A percentile compares a stretch with the other conserved stretches of the same genome.
phyloP scores from a whole-genome alignment of 2,329 filamentous ascomycete species.

The Fusarium decemcellulare region DNA sequence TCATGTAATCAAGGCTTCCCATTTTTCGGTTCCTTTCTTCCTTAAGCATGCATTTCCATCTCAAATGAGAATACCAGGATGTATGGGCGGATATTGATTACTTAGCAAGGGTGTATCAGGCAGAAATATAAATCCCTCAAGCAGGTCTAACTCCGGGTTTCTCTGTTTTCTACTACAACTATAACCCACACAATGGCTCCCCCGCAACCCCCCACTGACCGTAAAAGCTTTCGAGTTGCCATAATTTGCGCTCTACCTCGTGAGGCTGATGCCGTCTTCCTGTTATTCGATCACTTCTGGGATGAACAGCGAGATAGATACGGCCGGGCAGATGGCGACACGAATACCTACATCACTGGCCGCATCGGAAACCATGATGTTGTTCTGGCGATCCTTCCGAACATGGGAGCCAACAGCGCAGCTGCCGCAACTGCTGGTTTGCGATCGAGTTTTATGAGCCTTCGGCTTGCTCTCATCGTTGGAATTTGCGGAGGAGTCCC shows the following conservation, averaged over 20 bases:
- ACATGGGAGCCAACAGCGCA: conserved; percentile 49
- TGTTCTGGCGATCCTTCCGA: conserved; percentile 48
- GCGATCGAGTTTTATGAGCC: conserved; percentile 49
- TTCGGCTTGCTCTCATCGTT: conserved; percentile 54
- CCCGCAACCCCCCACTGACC: background rate
- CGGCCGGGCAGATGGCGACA: conserved; percentile 43
- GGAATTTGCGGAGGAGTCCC: conserved; percentile 60
- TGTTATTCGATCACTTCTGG: conserved; percentile 48
- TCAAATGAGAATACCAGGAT: too few species aligned
- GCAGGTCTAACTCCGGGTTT: too few species aligned
- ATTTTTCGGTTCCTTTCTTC: too few species aligned
- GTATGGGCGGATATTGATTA: too few species aligned
- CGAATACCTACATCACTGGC: conserved; percentile 48
- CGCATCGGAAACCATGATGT: conserved; percentile 47
- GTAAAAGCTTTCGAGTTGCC: conserved; percentile 42
- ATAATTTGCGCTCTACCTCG: conserved; percentile 47
- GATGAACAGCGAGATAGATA: conserved; percentile 31
- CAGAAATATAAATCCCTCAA: too few species aligned
- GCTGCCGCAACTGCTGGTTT: conserved; percentile 46
- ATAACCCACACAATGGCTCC: too few species aligned
- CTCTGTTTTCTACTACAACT: too few species aligned
- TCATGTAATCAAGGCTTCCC: too few species aligned
- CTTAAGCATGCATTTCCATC: too few species aligned
- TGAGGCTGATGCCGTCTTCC: conserved; percentile 43
- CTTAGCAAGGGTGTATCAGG: too few species aligned